phyloP scores from a whole-genome alignment of 2,329 filamentous ascomycete genomes.

The Pseudogymnoascus sp. region DNA sequence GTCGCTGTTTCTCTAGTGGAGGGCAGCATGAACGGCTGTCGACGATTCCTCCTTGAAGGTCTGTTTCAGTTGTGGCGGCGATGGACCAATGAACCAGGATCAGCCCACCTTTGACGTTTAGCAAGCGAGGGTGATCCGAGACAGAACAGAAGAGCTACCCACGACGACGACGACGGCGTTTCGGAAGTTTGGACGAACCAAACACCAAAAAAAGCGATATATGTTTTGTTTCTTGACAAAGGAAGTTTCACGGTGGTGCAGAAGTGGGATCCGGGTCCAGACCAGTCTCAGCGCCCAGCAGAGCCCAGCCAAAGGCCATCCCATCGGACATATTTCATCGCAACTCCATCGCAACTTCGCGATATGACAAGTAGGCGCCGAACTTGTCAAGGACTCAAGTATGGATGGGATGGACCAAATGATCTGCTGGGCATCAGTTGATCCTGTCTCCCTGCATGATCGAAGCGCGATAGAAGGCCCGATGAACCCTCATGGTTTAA shows the following conservation, averaged over 20 bases:
- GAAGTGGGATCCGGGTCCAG: background rate
- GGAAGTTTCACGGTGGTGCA: background rate
- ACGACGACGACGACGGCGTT: background rate
- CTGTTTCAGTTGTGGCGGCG: background rate
- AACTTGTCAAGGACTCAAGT: background rate
- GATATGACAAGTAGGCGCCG: background rate
- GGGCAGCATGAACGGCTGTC: background rate
- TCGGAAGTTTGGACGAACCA: background rate
- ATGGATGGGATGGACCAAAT: background rate
- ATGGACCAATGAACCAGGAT: constrained; percentile 2
- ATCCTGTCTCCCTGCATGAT: background rate
- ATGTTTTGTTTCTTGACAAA: background rate
- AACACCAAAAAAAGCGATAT: background rate
- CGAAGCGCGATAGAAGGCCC: constrained; percentile 2
- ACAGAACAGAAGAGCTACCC: background rate
- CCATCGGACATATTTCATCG: background rate
- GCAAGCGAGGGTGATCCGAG: background rate
- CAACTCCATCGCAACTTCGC: background rate
- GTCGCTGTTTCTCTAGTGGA: background rate
- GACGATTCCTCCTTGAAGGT: background rate
- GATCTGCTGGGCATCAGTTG: background rate
- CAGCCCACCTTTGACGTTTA: background rate
- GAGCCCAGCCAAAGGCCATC: background rate
- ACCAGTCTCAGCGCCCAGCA: background rate
- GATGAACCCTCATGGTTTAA: background rate